Conservation (phyloP, 2,329 filamentous ascomycete species). For the Dichotomopilus funicola region DNA sequence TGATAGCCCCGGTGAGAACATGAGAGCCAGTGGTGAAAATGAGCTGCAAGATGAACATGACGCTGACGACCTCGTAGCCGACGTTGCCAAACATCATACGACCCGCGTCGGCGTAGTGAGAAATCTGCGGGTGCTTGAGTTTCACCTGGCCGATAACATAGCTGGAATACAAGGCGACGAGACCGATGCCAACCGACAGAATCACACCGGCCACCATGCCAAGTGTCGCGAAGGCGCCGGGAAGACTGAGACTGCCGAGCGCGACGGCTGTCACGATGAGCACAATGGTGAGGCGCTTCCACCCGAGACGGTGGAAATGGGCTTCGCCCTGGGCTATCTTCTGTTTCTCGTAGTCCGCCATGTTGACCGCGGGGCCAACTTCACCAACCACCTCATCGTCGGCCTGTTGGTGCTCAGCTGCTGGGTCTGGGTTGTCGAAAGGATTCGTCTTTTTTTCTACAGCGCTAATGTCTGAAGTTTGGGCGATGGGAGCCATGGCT, state of each 20-base stretch:
- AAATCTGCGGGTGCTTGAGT: constrained; percentile 48
- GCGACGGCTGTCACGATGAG: constrained; percentile 53
- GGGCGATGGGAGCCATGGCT: constrained; percentile 11
- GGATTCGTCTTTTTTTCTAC: constrained; percentile 10
- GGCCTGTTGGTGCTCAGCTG: constrained; percentile 1
- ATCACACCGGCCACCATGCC: constrained; percentile 44
- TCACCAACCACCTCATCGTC: constrained; percentile 19
- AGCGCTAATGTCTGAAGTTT: neutral
- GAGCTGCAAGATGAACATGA: constrained; percentile 56
- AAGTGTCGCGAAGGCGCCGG: constrained; percentile 45
- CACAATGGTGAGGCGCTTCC: constrained; percentile 50
- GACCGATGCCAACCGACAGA: constrained; percentile 29
- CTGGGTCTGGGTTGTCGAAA: neutral
- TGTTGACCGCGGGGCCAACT: constrained; percentile 14
- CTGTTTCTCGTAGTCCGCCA: constrained; percentile 42
- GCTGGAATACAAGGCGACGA: constrained; percentile 36
- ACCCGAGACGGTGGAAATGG: constrained; percentile 48
- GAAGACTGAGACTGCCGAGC: constrained; percentile 46
- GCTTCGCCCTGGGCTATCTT: constrained; percentile 40
- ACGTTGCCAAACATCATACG: constrained; percentile 53
- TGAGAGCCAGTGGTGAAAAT: constrained; percentile 68
- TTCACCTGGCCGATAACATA: constrained; percentile 40
- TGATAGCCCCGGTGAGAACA: constrained; percentile 62
- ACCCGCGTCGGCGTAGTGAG: constrained; percentile 63
- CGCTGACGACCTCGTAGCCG: constrained; percentile 56